A percentile compares a stretch with the other conserved stretches of the same genome.
Evolutionary conservation across 176 grass and related monocot genomes (phyloP).

Genomic region (Bothriochloa decipiens): DNA sequence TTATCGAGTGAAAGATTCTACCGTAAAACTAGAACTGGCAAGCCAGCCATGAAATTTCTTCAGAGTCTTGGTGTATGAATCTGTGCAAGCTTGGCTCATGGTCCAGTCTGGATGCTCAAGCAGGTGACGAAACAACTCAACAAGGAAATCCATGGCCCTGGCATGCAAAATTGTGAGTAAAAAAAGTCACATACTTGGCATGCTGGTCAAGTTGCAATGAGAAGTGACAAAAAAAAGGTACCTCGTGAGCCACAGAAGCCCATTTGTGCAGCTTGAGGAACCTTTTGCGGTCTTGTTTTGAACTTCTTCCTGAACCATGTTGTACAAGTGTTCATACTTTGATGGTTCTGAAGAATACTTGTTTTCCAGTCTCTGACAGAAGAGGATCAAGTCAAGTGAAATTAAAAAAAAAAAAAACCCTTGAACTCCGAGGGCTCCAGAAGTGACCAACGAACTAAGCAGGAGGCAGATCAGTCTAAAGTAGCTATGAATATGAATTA

Average conservation of each 20-base stretch:
- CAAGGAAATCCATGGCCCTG: constrained; percentile 98
- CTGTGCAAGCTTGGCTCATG: constrained; percentile 88
- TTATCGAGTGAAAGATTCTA: constrained; percentile 37
- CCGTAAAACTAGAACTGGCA: constrained; percentile 91
- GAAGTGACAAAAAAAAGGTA: constrained; percentile 33
- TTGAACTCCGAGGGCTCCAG: constrained; percentile 16
- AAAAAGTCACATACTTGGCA: neutral
- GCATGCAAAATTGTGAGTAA: constrained; percentile 29
- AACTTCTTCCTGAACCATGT: constrained; percentile 88
- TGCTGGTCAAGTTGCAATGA: neutral
- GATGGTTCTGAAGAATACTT: constrained; percentile 77
- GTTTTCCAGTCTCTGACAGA: constrained; percentile 78
- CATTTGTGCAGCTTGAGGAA: constrained; percentile 94
- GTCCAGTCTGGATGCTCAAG: constrained; percentile 82
- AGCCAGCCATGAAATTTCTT: constrained; percentile 99
- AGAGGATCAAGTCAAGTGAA: constrained; percentile 11
- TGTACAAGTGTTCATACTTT: constrained; percentile 83
- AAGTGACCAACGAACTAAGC: neutral
- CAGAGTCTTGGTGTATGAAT: constrained; percentile 91
- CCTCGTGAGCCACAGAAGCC: constrained; percentile 98
- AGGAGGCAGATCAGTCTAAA: constrained; percentile 2
- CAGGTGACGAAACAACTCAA: constrained; percentile 88
- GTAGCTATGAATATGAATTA: neutral
- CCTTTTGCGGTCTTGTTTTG: constrained; percentile 86
- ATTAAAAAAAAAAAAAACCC: neutral